Conservation (phyloP, 2,329 filamentous ascomycete species). For the Sphaerostilbella broomeana region DNA sequence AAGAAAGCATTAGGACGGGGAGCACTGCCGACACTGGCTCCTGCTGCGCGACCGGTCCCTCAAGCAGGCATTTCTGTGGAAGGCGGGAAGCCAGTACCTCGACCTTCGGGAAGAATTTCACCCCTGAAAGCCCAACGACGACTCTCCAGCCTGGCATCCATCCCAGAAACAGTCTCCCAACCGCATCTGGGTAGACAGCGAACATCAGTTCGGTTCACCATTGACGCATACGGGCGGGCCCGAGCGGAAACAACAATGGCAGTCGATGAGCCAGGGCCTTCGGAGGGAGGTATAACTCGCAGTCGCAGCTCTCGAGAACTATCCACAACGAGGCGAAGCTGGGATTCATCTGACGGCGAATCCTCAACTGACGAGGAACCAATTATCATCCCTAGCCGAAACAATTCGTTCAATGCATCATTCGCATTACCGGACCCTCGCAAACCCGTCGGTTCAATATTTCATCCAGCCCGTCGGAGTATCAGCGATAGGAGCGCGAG, state of each 20-base stretch:
- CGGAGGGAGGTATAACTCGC: conserved; percentile 21
- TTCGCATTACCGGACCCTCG: conserved; percentile 51
- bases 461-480: conserved; percentile 41
- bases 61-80: conserved; percentile 23
- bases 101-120: conserved; percentile 43
- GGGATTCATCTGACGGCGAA: conserved; percentile 45
- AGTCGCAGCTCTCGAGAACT: conserved; percentile 25
- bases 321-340: conserved; percentile 27
- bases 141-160: conserved; percentile 48
- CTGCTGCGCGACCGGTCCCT: conserved; percentile 34
- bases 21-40: conserved; percentile 41
- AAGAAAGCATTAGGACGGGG: conserved; percentile 36
- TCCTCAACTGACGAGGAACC: conserved; percentile 59
- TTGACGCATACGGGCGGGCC: conserved; percentile 55
- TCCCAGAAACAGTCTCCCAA: conserved; percentile 44
- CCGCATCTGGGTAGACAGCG: conserved; percentile 30
- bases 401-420: conserved; percentile 45
- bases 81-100: conserved; percentile 29
- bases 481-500: conserved; percentile 44
- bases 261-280: conserved; percentile 27
- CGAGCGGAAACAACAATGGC: conserved; percentile 46
- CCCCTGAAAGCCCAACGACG: conserved; percentile 47
- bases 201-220: conserved; percentile 55
- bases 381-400: conserved; percentile 57
- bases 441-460: conserved; percentile 42